phyloP scores from a whole-genome alignment of 257 asterid species.

The Nicotiana noctiflora region DNA sequence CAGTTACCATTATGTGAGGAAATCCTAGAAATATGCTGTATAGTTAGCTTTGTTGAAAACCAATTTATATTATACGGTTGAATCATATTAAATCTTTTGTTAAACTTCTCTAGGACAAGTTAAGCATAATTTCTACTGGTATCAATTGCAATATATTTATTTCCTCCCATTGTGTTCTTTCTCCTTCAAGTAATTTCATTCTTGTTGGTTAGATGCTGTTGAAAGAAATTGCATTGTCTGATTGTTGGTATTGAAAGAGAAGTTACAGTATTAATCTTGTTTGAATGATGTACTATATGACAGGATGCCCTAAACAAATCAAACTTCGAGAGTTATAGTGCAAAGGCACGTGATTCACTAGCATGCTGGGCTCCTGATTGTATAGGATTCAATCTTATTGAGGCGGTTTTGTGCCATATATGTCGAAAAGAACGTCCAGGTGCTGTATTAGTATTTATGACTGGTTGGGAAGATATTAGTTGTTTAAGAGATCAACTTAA shows the following conservation, averaged over 20 bases:
- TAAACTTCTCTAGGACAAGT: too few relatives aligned
- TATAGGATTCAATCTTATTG: slow-evolving; percentile 92
- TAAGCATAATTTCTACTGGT: too few relatives aligned
- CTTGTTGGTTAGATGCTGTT: neutral
- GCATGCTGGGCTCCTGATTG: slow-evolving; percentile 86
- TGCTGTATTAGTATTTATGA: slow-evolving; percentile 89
- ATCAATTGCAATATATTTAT: too few relatives aligned
- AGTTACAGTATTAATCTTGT: neutral
- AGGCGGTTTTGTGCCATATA: slow-evolving; percentile 88
- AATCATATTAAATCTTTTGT: too few relatives aligned
- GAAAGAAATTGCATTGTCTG: neutral
- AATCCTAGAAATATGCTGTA: too few relatives aligned
- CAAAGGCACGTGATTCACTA: slow-evolving; percentile 83
- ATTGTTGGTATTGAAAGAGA: neutral
- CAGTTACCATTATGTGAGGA: neutral
- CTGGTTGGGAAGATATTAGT: slow-evolving; percentile 99
- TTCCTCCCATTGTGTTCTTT: neutral
- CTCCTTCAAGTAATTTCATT: neutral
- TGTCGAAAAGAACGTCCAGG: slow-evolving; percentile 97
- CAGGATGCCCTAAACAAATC: slow-evolving; percentile 88
- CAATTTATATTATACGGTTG: too few relatives aligned
- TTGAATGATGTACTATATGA: slow-evolving; percentile 7
- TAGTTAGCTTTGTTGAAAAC: too few relatives aligned
- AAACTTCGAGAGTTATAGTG: slow-evolving; percentile 71
- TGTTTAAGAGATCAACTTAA: slow-evolving; percentile 89